These are phyloP conservation scores for Candida gigantensis DNA, from an alignment of 1,139 yeast genomes.

Conservation along the genomic window DNA sequence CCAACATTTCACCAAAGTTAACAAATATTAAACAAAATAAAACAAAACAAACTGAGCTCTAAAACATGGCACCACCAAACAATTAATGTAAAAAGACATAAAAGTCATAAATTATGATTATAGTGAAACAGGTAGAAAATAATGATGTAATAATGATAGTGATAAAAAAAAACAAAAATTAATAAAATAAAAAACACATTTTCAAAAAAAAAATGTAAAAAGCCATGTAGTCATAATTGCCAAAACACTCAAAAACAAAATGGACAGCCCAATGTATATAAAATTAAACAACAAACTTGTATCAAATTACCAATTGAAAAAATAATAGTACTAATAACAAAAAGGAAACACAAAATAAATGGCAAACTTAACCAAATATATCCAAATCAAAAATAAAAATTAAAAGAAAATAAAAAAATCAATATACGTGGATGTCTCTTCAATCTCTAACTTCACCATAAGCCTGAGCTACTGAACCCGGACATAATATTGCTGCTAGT, in stretches of 20 bases:
- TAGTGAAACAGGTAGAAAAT: too few relatives aligned
- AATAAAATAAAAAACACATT: neutral
- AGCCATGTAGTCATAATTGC: too few relatives aligned
- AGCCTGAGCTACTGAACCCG: conserved; percentile 10
- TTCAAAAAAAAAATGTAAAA: neutral
- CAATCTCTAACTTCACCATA: too few relatives aligned
- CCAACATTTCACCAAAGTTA: neutral
- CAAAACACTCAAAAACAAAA: conserved; percentile 2
- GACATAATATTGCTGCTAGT: conserved; percentile 9
- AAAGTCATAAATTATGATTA: neutral
- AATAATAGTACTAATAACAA: too few relatives aligned
- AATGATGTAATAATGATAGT: too few relatives aligned
- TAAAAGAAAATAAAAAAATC: neutral
- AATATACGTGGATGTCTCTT: neutral
- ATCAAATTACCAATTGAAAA: too few relatives aligned
- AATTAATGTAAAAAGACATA: neutral
- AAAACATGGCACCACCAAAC: too few relatives aligned
- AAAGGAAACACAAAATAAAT: too few relatives aligned
- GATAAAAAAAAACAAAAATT: neutral
- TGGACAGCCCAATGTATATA: neutral
- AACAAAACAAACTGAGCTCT: neutral
- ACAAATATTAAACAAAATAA: neutral
- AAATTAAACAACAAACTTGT: neutral
- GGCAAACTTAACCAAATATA: too few relatives aligned
- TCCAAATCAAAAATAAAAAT: neutral